These are phyloP conservation scores for Lepiota subincarnata DNA, from an alignment of 768 basidiomycete genomes.

Conservation along the genomic window DNA sequence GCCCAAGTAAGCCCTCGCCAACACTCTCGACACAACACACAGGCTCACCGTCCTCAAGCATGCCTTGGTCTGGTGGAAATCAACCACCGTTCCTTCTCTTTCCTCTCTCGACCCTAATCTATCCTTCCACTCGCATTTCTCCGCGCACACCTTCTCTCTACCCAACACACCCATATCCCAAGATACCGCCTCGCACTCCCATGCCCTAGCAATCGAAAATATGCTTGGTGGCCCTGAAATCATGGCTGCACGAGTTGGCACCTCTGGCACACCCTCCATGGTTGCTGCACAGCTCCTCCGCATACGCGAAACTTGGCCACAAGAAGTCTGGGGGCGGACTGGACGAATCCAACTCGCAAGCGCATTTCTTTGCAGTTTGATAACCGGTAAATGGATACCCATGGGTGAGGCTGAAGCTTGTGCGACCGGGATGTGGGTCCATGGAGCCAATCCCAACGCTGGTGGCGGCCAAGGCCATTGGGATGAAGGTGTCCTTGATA, in stretches of 20 bases:
- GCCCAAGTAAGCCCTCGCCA: constrained; percentile 54
- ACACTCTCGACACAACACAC: constrained; percentile 6
- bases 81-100: constrained; percentile 66
- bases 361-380: constrained; percentile 65
- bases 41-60: constrained; percentile 34
- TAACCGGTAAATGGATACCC: constrained; percentile 66
- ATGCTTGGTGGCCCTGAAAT: constrained; percentile 74
- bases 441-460: constrained; percentile 37
- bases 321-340: constrained; percentile 75
- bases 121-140: constrained; percentile 68
- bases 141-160: constrained; percentile 61
- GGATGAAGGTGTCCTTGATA: constrained; percentile 77
- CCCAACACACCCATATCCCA: constrained; percentile 73
- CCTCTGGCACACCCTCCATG: constrained; percentile 64
- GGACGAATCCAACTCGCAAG: constrained; percentile 76
- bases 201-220: constrained; percentile 70
- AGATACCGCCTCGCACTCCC: constrained; percentile 78
- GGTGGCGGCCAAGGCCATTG: constrained; percentile 48
- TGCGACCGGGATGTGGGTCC: constrained; percentile 76
- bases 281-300: constrained; percentile 73
- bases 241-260: constrained; percentile 75
- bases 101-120: constrained; percentile 68
- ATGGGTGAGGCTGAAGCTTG: constrained; percentile 77
- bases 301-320: constrained; percentile 73
- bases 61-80: constrained; percentile 86